These are phyloP conservation scores for Imleria badia DNA, from an alignment of 768 basidiomycete genomes.

Conservation along the genomic window DNA sequence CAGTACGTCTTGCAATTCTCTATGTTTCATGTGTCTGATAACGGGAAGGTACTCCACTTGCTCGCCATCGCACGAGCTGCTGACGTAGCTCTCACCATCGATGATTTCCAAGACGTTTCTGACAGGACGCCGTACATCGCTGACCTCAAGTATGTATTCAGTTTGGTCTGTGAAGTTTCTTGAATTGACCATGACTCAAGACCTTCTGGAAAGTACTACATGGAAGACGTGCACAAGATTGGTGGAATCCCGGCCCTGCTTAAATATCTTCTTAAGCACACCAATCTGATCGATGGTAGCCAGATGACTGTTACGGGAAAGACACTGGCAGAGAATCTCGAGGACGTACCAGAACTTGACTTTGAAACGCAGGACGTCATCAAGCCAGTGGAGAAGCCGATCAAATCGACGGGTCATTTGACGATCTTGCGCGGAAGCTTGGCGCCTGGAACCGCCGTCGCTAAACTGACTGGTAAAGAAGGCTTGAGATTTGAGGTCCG, in stretches of 20 bases:
- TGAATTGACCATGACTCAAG: conserved; percentile 32
- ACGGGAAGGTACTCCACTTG: conserved; percentile 69
- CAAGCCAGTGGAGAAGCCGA: conserved; percentile 66
- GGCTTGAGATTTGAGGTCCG: conserved; percentile 76
- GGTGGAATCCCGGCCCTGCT: conserved; percentile 84
- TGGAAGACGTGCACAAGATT: conserved; percentile 86
- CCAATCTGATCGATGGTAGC: conserved; percentile 75
- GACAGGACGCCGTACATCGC: conserved; percentile 82
- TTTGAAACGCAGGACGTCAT: conserved; percentile 80
- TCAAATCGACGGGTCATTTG: conserved; percentile 86
- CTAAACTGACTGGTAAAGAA: conserved; percentile 94
- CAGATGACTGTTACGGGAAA: conserved; percentile 91
- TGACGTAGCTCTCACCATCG: conserved; percentile 69
- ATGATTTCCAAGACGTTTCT: conserved; percentile 82
- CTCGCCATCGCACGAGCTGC: conserved; percentile 85
- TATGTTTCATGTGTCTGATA: conserved; percentile 5
- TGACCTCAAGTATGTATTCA: conserved; percentile 63
- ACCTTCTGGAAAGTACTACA: conserved; percentile 84
- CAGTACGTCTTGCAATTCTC: conserved; percentile 44
- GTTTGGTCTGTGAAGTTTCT: not conserved
- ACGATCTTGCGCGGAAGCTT: conserved; percentile 88
- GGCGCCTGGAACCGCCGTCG: conserved; percentile 83
- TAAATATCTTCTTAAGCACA: conserved; percentile 79
- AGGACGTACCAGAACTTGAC: conserved; percentile 68
- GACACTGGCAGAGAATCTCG: conserved; percentile 85